Base-by-base conservation (phyloP, 352 stramenopile genomes). In the Elongisporangium undulatum region DNA sequence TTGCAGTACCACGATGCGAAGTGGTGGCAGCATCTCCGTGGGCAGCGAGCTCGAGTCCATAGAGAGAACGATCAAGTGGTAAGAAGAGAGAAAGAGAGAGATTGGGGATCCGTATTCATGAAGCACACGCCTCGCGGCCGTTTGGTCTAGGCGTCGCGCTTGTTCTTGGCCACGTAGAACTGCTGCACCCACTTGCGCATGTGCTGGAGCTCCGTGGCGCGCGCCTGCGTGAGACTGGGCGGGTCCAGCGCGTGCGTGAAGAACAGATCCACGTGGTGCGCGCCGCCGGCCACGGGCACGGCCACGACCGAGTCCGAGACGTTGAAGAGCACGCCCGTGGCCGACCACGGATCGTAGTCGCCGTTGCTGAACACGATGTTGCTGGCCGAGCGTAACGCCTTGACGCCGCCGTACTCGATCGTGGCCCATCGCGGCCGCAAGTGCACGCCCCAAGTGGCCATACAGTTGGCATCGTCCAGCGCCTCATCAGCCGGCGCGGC, bases 361-460 rank as follows among this genome's bases (percentile, higher is more conserved):
- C 81, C 81, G 23, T 85, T 85, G 56, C 75, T 85, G 56, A 89
- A 89, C 34, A 91, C 72, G 49, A 91, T 87, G 67, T 89, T 89
- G 22, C 68, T 83, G 6, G 72, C 53, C 6, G 66, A 55, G 2
- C 62, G 62, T 5, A 86, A 65, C 19, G 72, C 70, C 19, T 80
- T 77, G 64, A 81, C 68, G 56, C 79, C 77, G 16, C 77, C 77
- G 54, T 79, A 90, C 52, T 80, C 58, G 13, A 63, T 77, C 23
- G 70, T 72, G 1, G 75, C 69, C 67, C 66, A 80, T n/a, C 57
- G 15, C n/a, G 74, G 65, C 59, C 79, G 76, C 26, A 85, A 56
- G 24, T 69, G 59, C 13, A 87, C 75, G 9, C 68, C 71, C 77
- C 71, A 87, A 55, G 66, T 49, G 7, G 67, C 58, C 12, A 68